phyloP scores from a whole-genome alignment of 2,329 filamentous ascomycete species.

The Ceratocystis alfenasii region DNA sequence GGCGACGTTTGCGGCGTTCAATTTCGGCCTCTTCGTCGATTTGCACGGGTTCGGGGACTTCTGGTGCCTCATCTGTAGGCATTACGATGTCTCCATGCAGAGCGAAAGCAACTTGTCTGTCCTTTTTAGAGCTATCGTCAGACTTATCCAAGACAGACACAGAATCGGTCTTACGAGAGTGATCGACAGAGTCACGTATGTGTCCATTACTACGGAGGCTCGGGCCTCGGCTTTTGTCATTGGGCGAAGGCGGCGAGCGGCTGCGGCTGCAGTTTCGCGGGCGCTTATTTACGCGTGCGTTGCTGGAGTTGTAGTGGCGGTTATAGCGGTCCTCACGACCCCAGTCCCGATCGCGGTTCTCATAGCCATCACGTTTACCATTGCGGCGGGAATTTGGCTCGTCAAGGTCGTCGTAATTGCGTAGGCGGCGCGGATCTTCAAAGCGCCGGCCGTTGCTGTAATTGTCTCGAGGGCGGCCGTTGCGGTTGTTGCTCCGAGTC shows the following conservation, averaged over 20 bases:
- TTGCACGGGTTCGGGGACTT: slow-evolving; percentile 38
- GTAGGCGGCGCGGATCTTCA: slow-evolving; percentile 47
- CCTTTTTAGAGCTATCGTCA: slow-evolving; percentile 32
- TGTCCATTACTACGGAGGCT: slow-evolving; percentile 26
- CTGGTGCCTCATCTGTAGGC: slow-evolving; percentile 9
- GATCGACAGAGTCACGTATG: slow-evolving; percentile 30
- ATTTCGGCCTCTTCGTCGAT: slow-evolving; percentile 73
- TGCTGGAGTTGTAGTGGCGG: slow-evolving; percentile 30
- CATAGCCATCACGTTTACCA: slow-evolving; percentile 40
- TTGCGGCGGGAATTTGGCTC: slow-evolving; percentile 25
- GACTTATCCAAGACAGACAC: slow-evolving; percentile 32
- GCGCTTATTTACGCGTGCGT: slow-evolving; percentile 42
- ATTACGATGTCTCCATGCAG: slow-evolving; percentile 17
- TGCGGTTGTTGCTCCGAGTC: slow-evolving; percentile 43
- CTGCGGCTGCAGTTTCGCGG: slow-evolving; percentile 40
- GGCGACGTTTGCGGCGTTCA: slow-evolving; percentile 69
- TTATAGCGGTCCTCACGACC: slow-evolving; percentile 35
- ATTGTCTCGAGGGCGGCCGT: slow-evolving; percentile 42
- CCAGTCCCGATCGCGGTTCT: slow-evolving; percentile 41
- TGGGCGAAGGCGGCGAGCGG: slow-evolving; percentile 36
- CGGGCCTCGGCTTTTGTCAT: slow-evolving; percentile 30
- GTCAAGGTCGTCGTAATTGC: slow-evolving; percentile 51
- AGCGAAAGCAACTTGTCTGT: slow-evolving; percentile 21
- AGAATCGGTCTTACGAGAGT: slow-evolving; percentile 32
- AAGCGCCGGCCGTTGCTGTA: background rate